Base-by-base conservation (phyloP, 1,284 basidiomycete species). In the Papiliotrema fonsecae region DNA sequence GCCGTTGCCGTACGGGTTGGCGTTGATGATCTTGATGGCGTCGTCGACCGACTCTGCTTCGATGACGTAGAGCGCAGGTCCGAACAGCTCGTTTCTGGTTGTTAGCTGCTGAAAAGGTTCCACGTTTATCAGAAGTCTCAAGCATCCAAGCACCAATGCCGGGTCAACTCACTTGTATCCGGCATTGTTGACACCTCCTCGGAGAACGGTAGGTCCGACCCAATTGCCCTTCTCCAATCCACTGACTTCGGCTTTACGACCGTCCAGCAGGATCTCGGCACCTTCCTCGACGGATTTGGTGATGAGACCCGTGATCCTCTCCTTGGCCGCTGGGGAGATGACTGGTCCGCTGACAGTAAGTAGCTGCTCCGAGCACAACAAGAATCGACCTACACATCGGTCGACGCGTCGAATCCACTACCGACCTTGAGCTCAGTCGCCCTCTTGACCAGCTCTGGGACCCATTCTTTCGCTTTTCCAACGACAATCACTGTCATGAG, bases 151-250 rank as follows among this genome's bases (percentile, higher is more conserved):
- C n/a, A n/a, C n/a, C n/a, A n/a, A 36, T 2, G 2, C 6, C 10
- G 9, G 10, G 2, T 18, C 18, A 7, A 52, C 56, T 35, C 43
- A 60, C 56, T 82, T 78, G 76, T 96, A 97, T 58, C 84, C 87
- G 52, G 77, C 79, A 88, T 93, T 92, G 5, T 78, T 77, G 2
- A 84, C 84, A 11, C 77, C 78, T 2, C 82, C 88, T 65, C 90
- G 82, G 50, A 94, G 79, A 49, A 96, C 78, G 1, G 89, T 91
- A 0, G 91, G 89, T 0, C 89, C 91, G 52, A 96, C 82, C 71
- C 91, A 96, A 75, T 94, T 96, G 26, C 91, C 92, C 49, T 87
- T 74, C 4, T 86, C 83, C 65, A 89, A 93, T 0, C 78, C 82
- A 2, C 81, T 73, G 2, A 88, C 84, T 38, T 76, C 65, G 52